Evolutionary conservation across 75 land plant genomes (phyloP).

Genomic region (Gnetum montanum): DNA sequence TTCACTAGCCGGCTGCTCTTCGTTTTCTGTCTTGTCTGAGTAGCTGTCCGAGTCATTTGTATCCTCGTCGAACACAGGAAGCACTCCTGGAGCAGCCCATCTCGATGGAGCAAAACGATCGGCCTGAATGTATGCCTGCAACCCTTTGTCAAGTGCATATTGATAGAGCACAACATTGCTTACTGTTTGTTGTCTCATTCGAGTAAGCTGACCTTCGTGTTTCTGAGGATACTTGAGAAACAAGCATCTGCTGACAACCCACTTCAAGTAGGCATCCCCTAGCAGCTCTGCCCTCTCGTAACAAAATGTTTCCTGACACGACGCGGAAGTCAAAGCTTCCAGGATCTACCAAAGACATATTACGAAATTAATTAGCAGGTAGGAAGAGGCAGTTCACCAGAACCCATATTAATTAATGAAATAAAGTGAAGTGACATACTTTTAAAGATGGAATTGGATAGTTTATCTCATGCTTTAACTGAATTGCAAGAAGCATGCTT

Average conservation of each 20-base stretch:
- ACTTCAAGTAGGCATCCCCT: conserved; percentile 97
- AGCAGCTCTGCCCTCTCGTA: conserved; percentile 96
- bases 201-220: conserved; percentile 96
- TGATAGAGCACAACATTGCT: conserved; percentile 93
- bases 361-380: too few species aligned
- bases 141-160: conserved; percentile 75
- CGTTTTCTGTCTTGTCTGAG: conserved; percentile 2
- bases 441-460: conserved; percentile 81
- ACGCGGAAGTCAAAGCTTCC: conserved; percentile 99
- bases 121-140: conserved; percentile 94
- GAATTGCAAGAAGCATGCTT: conserved; percentile 95
- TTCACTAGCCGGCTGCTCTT: conserved; percentile 6
- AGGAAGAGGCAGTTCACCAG: too few species aligned
- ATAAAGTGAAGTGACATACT: too few species aligned
- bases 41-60: conserved; percentile 45
- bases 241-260: conserved; percentile 94
- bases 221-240: conserved; percentile 92
- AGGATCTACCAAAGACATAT: conserved; percentile 21
- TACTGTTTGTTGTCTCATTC: conserved; percentile 97
- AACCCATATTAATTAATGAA: too few species aligned
- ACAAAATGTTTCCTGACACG: conserved; percentile 98
- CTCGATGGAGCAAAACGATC: conserved; percentile 98
- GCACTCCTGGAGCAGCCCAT: conserved; percentile 99
- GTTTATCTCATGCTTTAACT: conserved; percentile 69
- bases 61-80: conserved; percentile 97